Evolutionary conservation across 805 yeast genomes (phyloP), one percentile per base, ranked within the genome.

Genomic region (Saturnispora mendoncae): DNA sequence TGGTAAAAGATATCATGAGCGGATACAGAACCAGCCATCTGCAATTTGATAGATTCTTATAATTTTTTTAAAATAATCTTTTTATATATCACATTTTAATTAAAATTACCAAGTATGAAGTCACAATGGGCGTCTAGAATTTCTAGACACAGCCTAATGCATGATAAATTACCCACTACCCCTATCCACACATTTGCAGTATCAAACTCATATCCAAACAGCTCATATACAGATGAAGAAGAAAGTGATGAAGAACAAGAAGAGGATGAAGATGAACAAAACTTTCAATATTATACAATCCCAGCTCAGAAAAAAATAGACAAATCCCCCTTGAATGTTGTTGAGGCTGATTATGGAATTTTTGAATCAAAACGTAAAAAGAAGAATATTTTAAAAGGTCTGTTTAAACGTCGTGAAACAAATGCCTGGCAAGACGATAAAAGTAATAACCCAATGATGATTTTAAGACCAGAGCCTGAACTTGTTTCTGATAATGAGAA

Each of bases 291-390:
- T 32, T 47, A 36, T 26, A 35, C 38, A 3, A 42, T 41, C 24
- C 25, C 42, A 21, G 38, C 8, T 21, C 42, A 24, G 25, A 39
- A 17, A 13, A 27, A 12, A 12, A 8, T 20, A 13, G 12, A 9
- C 18, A 32, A 20, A 7, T 29, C 34, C 7, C 36, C 47, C 10
- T 17, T 47, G 12, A 39, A 41, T 29, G 45, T 46, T 6, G 14
- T 43, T 25, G 47, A 46, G 32, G 46, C 45, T 7, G 49, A 46
- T 38, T 30, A 35, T 32, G 47, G 46, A 2, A 44, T 43, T 4
- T 47, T 47, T 26, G 51, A 46, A 29, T 38, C 46, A 5, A 36
- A 23, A 1, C 33, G 27, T n/a, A 29, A 30, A 15, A 37, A 27
- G 28, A 38, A 18, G 13, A 42, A 23, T 8, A 41, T 17, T 20